Evolutionary conservation across 2,329 filamentous ascomycete genomes (phyloP).

Genomic region (Colletotrichum liaoningense): DNA sequence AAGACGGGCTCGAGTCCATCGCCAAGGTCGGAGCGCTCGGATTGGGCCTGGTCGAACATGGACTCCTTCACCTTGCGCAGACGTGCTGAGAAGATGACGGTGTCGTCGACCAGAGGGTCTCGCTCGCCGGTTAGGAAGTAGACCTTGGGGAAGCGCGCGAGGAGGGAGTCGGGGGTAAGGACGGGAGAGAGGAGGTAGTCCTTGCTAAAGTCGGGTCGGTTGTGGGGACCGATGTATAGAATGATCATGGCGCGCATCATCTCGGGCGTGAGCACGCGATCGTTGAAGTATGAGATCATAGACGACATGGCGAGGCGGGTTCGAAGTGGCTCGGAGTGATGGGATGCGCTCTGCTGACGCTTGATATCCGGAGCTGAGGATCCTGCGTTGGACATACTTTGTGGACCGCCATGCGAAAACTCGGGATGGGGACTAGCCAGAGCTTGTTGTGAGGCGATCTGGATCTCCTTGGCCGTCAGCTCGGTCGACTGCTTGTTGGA

Average conservation of each 20-base stretch:
- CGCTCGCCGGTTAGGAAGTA: constrained; percentile 96
- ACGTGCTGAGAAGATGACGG: constrained; percentile 92
- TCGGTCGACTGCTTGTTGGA: constrained; percentile 45
- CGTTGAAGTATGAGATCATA: constrained; percentile 99
- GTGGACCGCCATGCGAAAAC: constrained; percentile 61
- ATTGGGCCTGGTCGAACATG: constrained; percentile 44
- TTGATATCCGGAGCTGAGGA: constrained; percentile 13
- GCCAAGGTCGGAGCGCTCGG: constrained; percentile 50
- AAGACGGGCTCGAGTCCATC: constrained; percentile 63
- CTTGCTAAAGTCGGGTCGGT: constrained; percentile 90
- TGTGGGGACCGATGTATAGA: constrained; percentile 93
- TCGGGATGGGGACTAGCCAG: constrained; percentile 57
- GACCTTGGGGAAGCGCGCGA: constrained; percentile 91
- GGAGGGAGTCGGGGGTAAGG: constrained; percentile 84
- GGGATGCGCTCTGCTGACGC: constrained; percentile 51
- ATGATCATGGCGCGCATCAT: constrained; percentile 99
- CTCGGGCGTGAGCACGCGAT: constrained; percentile 92
- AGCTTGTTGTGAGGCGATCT: constrained; percentile 35
- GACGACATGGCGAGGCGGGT: constrained; percentile 94
- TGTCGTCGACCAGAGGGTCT: constrained; percentile 96
- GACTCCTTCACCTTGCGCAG: constrained; percentile 82
- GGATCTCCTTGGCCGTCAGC: constrained; percentile 33
- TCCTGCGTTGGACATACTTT: constrained; percentile 38
- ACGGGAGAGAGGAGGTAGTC: constrained; percentile 93
- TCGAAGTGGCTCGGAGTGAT: constrained; percentile 70